phyloP scores from a whole-genome alignment of 2,329 filamentous ascomycete species.

The Berkeleyomyces basicola region DNA sequence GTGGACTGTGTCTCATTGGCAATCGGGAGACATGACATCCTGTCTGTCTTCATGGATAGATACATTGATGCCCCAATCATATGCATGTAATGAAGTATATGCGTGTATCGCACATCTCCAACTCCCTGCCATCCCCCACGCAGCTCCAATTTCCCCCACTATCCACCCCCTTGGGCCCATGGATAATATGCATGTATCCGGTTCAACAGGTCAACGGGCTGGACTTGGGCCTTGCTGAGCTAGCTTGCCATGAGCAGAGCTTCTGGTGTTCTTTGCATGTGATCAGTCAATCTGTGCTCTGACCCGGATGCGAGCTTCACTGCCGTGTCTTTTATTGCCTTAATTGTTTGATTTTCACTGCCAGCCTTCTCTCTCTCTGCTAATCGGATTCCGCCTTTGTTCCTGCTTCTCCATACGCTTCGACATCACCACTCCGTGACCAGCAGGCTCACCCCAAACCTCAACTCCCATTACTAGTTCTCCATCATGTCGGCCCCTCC shows the following conservation, averaged over 20 bases:
- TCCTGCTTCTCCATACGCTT: too few relatives aligned
- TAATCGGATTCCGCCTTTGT: too few relatives aligned
- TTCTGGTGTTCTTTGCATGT: neutral
- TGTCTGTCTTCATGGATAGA: too few relatives aligned
- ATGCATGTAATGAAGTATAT: neutral
- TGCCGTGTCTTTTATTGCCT: neutral
- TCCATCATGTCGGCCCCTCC: slow-evolving; percentile 4
- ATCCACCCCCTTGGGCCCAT: neutral
- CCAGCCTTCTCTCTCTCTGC: too few relatives aligned
- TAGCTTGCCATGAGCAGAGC: neutral
- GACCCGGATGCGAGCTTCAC: neutral
- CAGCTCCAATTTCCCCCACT: neutral
- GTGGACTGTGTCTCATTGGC: too few relatives aligned
- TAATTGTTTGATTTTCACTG: too few relatives aligned
- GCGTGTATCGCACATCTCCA: neutral
- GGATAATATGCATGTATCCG: neutral
- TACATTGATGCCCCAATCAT: neutral
- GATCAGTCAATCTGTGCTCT: neutral
- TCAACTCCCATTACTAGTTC: neutral
- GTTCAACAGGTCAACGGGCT: neutral
- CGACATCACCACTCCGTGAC: too few relatives aligned
- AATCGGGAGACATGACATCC: too few relatives aligned
- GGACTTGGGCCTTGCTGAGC: neutral
- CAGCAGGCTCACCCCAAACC: neutral
- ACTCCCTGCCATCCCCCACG: neutral